A percentile compares a stretch with the other conserved stretches of the same genome.
phyloP scores from a whole-genome alignment of 352 stramenopile genomes.

The Pythium periplocum region DNA sequence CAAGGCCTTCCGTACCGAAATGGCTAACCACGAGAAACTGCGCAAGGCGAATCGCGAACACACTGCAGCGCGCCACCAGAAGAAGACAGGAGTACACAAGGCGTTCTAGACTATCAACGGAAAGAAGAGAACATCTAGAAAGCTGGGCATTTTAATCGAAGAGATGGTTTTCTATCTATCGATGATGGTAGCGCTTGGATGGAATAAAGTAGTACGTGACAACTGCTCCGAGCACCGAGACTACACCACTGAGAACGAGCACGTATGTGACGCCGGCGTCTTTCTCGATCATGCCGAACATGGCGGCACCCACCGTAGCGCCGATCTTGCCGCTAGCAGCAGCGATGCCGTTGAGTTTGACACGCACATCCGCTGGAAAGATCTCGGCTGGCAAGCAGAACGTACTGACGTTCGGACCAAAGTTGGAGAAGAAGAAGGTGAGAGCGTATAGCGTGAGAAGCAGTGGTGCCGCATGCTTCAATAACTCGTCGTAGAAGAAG shows the following conservation, averaged over 20 bases:
- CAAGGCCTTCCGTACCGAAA: conserved; percentile 54
- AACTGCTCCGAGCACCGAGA: conserved; percentile 54
- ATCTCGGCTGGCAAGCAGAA: conserved; percentile 81
- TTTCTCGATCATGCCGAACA: conserved; percentile 61
- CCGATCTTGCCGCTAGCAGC: conserved; percentile 75
- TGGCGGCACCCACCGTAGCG: conserved; percentile 36
- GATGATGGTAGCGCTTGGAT: conserved; percentile 28
- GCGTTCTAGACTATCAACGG: too few relatives aligned
- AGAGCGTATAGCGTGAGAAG: conserved; percentile 59
- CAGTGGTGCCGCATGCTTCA: conserved; percentile 34
- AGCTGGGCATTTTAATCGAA: too few relatives aligned
- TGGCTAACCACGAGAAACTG: conserved; percentile 40
- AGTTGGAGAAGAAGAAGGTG: conserved; percentile 89
- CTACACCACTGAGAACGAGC: conserved; percentile 43
- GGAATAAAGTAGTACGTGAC: conserved; percentile 65
- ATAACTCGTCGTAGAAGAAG: conserved; percentile 43
- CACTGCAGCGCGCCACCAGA: conserved; percentile 23
- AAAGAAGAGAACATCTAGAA: too few relatives aligned
- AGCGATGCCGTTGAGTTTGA: conserved; percentile 79
- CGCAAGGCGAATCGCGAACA: conserved; percentile 47
- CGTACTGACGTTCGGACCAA: conserved; percentile 84
- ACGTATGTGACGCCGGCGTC: conserved; percentile 53
- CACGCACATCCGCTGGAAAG: conserved; percentile 60
- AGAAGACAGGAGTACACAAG: too few relatives aligned
- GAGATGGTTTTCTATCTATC: too few relatives aligned